These are phyloP conservation scores for Mycena rosella DNA, from an alignment of 768 basidiomycete species.

Conservation along the genomic window DNA sequence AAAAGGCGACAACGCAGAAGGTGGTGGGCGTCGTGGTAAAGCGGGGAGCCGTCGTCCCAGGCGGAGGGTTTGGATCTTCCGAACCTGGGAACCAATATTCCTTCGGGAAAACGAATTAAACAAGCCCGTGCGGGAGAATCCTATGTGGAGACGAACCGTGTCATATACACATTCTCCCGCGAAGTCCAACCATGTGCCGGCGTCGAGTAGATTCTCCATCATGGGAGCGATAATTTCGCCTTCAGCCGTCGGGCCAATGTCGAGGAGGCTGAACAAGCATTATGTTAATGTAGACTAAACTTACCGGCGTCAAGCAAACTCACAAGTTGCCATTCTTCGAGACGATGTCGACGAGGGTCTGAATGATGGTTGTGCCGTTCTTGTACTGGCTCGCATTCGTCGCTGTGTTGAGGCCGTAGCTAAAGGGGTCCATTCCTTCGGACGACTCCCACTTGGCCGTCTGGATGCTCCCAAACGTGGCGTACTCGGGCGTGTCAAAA, in stretches of 20 bases:
- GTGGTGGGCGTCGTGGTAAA: constrained; percentile 65
- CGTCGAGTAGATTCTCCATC: constrained; percentile 60
- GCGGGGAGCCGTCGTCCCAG: constrained; percentile 47
- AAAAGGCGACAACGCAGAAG: constrained; percentile 64
- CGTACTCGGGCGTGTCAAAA: constrained; percentile 70
- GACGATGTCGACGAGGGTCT: constrained; percentile 67
- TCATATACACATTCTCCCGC: constrained; percentile 66
- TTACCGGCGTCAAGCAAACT: constrained; percentile 30
- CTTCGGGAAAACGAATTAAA: constrained; percentile 40
- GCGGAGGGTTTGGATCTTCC: constrained; percentile 48
- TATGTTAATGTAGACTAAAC: neutral
- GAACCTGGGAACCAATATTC: constrained; percentile 63
- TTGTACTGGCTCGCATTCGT: constrained; percentile 61
- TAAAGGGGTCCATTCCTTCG: constrained; percentile 69
- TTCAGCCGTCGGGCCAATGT: constrained; percentile 68
- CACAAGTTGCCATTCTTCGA: constrained; percentile 76
- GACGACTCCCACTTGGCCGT: constrained; percentile 67
- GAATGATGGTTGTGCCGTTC: constrained; percentile 62
- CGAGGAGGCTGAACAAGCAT: constrained; percentile 53
- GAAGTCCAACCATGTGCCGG: constrained; percentile 64
- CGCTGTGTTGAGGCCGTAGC: constrained; percentile 61
- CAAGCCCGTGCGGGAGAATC: neutral
- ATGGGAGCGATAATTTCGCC: constrained; percentile 65
- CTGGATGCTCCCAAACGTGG: constrained; percentile 59
- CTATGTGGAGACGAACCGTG: constrained; percentile 52